Evolutionary conservation across 1,284 basidiomycete genomes (phyloP).

Genomic region (Exsudoporus floridanus): DNA sequence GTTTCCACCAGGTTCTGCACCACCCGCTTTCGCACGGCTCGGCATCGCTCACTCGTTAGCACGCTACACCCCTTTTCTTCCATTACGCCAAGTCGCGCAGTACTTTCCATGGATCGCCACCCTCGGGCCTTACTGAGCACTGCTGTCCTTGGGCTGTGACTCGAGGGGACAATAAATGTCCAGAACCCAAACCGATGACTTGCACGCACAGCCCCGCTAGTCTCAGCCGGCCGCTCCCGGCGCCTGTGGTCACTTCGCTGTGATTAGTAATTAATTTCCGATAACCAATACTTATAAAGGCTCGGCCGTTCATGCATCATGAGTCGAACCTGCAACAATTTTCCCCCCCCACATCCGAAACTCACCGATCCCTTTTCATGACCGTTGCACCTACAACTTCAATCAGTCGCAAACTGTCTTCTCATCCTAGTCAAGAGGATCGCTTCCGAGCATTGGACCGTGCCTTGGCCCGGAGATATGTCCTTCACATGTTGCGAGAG

Average conservation of each 20-base stretch:
- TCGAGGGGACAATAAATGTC: not conserved
- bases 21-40: not conserved
- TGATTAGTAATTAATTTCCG: too few relatives aligned
- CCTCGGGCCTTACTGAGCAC: too few relatives aligned
- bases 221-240: too few relatives aligned
- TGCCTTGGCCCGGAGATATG: slow-evolving; percentile 34
- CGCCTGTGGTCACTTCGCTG: too few relatives aligned
- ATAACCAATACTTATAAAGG: not conserved
- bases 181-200: not conserved
- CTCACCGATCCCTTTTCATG: slow-evolving; percentile 15
- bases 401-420: slow-evolving; percentile 30
- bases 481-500: slow-evolving; percentile 27
- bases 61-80: not conserved
- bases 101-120: not conserved
- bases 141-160: not conserved
- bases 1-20: not conserved
- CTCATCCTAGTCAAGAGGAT: slow-evolving; percentile 26
- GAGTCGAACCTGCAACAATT: not conserved
- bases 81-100: not conserved
- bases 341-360: not conserved
- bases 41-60: not conserved
- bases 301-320: not conserved
- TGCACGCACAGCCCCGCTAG: too few relatives aligned
- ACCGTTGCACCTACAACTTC: slow-evolving; percentile 20
- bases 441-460: slow-evolving; percentile 36